Percentiles rank a stretch among this genome's conserved stretches.
Conservation (phyloP, 768 basidiomycete species). For the Russula virescens region DNA sequence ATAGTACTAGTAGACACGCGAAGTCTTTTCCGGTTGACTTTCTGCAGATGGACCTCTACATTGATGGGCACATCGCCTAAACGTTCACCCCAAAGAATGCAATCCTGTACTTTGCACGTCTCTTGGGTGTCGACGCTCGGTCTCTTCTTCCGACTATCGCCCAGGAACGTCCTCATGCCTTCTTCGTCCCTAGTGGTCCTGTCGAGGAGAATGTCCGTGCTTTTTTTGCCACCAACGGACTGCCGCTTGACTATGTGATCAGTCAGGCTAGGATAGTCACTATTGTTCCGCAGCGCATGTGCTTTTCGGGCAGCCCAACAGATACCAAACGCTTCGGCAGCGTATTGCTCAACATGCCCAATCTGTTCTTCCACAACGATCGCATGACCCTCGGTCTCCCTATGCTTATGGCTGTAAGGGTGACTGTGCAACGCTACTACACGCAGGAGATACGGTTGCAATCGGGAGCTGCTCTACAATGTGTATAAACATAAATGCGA, state of each 20-base stretch:
- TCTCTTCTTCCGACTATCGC: background rate
- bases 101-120: background rate
- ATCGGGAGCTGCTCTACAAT: background rate
- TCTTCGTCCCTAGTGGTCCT: background rate
- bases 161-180: background rate
- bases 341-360: constrained; percentile 6
- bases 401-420: background rate
- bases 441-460: background rate
- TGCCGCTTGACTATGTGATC: background rate
- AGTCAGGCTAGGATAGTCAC: background rate
- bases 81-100: background rate
- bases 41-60: constrained; percentile 1
- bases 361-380: constrained; percentile 2
- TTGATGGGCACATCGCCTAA: constrained; percentile 7
- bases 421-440: background rate
- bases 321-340: background rate
- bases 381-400: background rate
- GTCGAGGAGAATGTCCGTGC: background rate
- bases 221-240: background rate
- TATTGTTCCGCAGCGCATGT: constrained; percentile 7
- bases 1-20: background rate
- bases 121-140: background rate
- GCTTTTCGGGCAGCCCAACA: background rate
- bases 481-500: constrained; percentile 6
- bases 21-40: background rate